Evolutionary conservation across 441 rosid species (phyloP), one percentile per base, ranked within the genome.

Genomic region (Populus hybrid): DNA sequence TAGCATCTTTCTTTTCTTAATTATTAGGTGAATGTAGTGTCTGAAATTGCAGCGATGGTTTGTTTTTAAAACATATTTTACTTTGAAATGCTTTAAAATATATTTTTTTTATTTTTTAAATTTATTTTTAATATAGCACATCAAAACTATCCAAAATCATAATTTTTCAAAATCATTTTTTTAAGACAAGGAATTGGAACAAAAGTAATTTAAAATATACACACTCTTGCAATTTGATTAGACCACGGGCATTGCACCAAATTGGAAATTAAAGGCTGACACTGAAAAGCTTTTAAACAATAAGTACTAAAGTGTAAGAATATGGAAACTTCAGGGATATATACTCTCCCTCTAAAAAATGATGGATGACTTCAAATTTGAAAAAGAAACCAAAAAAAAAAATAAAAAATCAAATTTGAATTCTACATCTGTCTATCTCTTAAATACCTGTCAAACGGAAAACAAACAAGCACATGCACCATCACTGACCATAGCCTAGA

Each of bases 21-120:
- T 33, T 33, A 0, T 6, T 6, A 1, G 36, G 7, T 33, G 7
- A 6, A 31, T 6, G 0, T 31, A 33, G 7, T 33, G 36, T 33
- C 1, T 33, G 1, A 33, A 0, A 33, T 33, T 33, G 6, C 1
- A 33, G 1, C 0, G 1, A 0, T 33, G 36, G 0, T 5, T 33
- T 33, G 0, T 33, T 6, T 33, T 33, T 6, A 33, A 31, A 33
- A 33, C 0, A 31, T 31, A 0, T 31, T 31, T 31, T 4, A 31
- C 0, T 29, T 29, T 29, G 2, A 29, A 29, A 29, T 29, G 1
- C 0, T 31, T 31, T 0, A 31, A 1, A 31, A 31, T 4, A 31
- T 2, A 4, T 31, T 31, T 31, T 31, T 31, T 33, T 1, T 6
- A 6, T 6, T 29, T 29, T 29, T 3, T 3, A 6, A 6, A 33